Evolutionary conservation across 164 flowering plant species (phyloP), one percentile per base, ranked within the genome.

Genomic region (Chloranthus sessilifolius): DNA sequence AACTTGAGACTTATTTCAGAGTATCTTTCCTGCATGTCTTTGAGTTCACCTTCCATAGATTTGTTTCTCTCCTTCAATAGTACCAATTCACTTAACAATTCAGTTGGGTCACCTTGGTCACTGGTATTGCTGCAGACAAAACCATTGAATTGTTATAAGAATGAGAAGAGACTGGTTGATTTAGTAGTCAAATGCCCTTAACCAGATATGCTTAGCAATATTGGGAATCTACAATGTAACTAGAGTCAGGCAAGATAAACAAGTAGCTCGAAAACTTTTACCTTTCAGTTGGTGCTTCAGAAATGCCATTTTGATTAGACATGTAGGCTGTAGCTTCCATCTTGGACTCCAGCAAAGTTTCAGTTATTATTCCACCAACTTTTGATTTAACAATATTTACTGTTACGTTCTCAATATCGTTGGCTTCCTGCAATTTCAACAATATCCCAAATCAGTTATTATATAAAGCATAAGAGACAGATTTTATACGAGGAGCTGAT

Each of bases 21-120:
- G 54, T 92, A 92, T 67, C 95, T 80, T 62, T 70, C 85, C 58
- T 83, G 95, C 88, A 88, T 79, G 29, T 88, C 98, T 69, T 83
- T 82, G 60, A 88, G 73, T 63, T 92, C 98, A 19, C 20, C 63
- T 72, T 80, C 98, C 96, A 85, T 83, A 5, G 55, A 54, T 27
- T 58, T 43, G 63, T 87, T 85, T 61, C 54, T 73, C 38, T 74
- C 81, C 74, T 74, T 80, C 56, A 85, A 58, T 38, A 47, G 33
- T 44, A 43, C 67, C 67, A 76, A 58, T 63, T 82, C 82, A 15
- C 34, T 61, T 31, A 46, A 35, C 60, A 65, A 38, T 29, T 73
- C 70, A 46, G 58, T 56, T 29, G 23, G 59, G 28, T 69, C 47
- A n/a, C 37, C 41, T 56, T 49, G 56, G 46, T 50, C 53, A 23